Evolutionary conservation across 768 basidiomycete genomes (phyloP).

Genomic region (Termitomyces sp.): DNA sequence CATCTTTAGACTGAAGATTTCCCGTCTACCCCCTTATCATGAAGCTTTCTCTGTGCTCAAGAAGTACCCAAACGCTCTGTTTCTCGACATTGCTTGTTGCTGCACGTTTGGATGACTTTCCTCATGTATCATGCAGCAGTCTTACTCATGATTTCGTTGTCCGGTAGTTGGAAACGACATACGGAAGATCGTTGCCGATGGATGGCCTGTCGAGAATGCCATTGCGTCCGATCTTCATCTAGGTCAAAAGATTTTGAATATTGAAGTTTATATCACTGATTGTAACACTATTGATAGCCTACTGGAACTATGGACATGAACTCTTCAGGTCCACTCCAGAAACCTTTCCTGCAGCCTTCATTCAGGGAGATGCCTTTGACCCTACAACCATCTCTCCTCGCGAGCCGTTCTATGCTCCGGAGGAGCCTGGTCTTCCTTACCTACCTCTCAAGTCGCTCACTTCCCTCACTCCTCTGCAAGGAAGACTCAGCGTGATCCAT

Average conservation of each 20-base stretch:
- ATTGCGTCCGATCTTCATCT: slow-evolving; percentile 18
- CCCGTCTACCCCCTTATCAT: slow-evolving; percentile 15
- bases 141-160: neutral
- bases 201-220: slow-evolving; percentile 17
- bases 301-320: slow-evolving; percentile 58
- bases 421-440: slow-evolving; percentile 9
- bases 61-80: slow-evolving; percentile 14
- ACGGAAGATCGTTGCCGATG: slow-evolving; percentile 19
- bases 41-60: slow-evolving; percentile 12
- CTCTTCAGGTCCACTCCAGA: slow-evolving; percentile 48
- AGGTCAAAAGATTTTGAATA: slow-evolving; percentile 22
- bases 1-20: slow-evolving; percentile 16
- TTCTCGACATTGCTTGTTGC: slow-evolving; percentile 22
- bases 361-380: slow-evolving; percentile 51
- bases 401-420: slow-evolving; percentile 14
- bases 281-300: slow-evolving; percentile 28
- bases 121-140: neutral
- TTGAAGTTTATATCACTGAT: slow-evolving; percentile 22
- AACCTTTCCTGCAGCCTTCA: slow-evolving; percentile 48
- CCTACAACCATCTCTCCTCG: slow-evolving; percentile 31
- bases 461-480: slow-evolving; percentile 27
- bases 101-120: slow-evolving; percentile 12
- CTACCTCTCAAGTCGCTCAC: slow-evolving; percentile 16
- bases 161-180: slow-evolving; percentile 18
- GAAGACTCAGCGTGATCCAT: slow-evolving; percentile 42